Evolutionary conservation across 768 basidiomycete species (phyloP), one percentile per base, ranked within the genome.

Genomic region (Mycena vulgaris): DNA sequence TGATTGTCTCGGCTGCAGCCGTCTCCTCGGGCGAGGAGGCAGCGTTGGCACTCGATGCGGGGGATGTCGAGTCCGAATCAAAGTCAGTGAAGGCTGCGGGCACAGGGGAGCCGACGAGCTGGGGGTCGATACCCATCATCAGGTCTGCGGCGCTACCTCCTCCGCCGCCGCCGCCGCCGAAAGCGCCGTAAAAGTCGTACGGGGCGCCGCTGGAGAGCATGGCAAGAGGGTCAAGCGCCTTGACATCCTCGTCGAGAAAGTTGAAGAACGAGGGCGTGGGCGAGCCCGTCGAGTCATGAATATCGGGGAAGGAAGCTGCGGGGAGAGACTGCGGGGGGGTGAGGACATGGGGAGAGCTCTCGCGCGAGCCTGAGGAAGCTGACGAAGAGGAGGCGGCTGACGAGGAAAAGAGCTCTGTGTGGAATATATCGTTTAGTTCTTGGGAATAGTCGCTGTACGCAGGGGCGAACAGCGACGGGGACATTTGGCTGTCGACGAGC

Each of bases 101-200:
- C 35, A 90, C 78, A 5, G 92, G 91, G 0, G 92, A 91, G 45
- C 85, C 90, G 65, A 94, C 90, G 62, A 94, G 89, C 78, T 92
- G 91, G 0, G 94, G 93, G 78, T 95, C 92, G 77, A 95, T 95
- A 52, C 78, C 83, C 61, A 75, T 5, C 77, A 74, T 77, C 39
- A 21, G 37, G 35, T 49, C 75, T 63, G 81, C 75, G 47, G 73
- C 70, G 58, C 75, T 78, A 55, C 61, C 58, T n/a, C 72, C 68
- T 17, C 69, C 69, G 59, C 74, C 74, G 33, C 80, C 67, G 35
- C 79, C 76, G 51, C 74, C 69, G 42, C 76, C 75, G 40, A 80
- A 76, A 31, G 81, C 77, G 70, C 81, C 75, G 59, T 88, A 77
- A 71, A 88, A 86, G 77, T 85, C 82, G 76, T 76, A 86, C 0